A percentile compares a stretch with the other conserved stretches of the same genome.
Conservation (phyloP, 768 basidiomycete species). For the Neoboletus brunneissimus region DNA sequence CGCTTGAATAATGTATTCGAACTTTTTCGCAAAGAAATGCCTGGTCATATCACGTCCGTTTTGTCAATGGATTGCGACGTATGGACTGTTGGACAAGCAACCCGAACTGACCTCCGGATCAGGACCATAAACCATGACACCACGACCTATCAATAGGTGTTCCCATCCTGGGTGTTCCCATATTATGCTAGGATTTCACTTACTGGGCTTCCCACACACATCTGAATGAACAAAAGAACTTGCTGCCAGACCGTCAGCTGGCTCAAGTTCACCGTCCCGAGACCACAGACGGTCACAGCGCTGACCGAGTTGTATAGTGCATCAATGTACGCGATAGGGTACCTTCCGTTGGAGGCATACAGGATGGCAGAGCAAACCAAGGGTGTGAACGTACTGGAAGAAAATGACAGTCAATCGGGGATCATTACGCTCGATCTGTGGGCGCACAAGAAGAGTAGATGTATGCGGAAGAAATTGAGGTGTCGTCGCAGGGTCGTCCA, state of each 20-base stretch:
- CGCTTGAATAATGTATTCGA: slow-evolving; percentile 53
- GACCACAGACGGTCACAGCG: slow-evolving; percentile 77
- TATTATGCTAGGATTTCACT: slow-evolving; percentile 27
- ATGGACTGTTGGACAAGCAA: background rate
- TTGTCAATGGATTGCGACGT: background rate
- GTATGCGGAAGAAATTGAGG: slow-evolving; percentile 68
- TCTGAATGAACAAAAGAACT: slow-evolving; percentile 67
- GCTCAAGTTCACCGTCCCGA: slow-evolving; percentile 67
- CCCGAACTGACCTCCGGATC: slow-evolving; percentile 55
- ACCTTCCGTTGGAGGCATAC: slow-evolving; percentile 76
- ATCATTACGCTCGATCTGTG: slow-evolving; percentile 2
- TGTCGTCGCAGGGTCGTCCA: slow-evolving; percentile 37
- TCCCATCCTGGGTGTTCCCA: background rate
- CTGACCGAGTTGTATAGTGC: slow-evolving; percentile 74
- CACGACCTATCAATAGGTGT: slow-evolving; percentile 46
- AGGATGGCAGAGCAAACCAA: slow-evolving; percentile 77
- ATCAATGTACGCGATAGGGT: slow-evolving; percentile 72
- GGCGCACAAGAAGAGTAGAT: slow-evolving; percentile 60
- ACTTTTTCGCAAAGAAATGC: slow-evolving; percentile 68
- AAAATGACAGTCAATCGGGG: slow-evolving; percentile 1
- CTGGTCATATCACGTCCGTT: slow-evolving; percentile 33
- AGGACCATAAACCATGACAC: slow-evolving; percentile 85
- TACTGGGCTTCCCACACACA: slow-evolving; percentile 75
- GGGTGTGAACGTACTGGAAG: slow-evolving; percentile 67
- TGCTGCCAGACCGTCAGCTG: slow-evolving; percentile 69